Evolutionary conservation across 2,329 filamentous ascomycete genomes (phyloP), one percentile per base, ranked within the genome.

Genomic region (Tolypocladium endophyticum): DNA sequence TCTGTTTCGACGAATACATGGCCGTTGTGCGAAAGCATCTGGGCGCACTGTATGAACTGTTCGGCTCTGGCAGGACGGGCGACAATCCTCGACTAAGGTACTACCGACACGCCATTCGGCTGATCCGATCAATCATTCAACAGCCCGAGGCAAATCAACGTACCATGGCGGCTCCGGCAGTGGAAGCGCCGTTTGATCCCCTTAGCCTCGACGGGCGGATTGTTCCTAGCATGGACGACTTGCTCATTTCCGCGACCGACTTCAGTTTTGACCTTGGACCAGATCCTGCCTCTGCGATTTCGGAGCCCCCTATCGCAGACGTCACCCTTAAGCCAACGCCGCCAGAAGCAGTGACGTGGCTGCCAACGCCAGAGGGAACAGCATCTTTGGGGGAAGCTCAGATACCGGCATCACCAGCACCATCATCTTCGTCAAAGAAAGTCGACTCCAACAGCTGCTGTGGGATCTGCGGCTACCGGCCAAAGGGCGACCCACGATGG

Each of bases 401-500:
- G 33, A 28, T 33, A 30, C 20, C 52, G n/a, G 52, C 52, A 12
- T 59, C 58, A 2, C 30, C 36, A 1, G 50, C 58, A 8, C 5
- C 38, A 8, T 53, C 38, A 8, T 18, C 6, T 5, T n/a, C 52
- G 50, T 36, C 47, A 7, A 55, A 43, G 16, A 58, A 77, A 61
- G 61, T 73, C 1, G 78, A 80, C 61, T 75, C 79, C 0, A 68
- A 76, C 55, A 73, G 75, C 56, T 74, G 74, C 62, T 84, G 81
- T 64, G 76, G 79, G 28, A 70, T 81, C 23, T 84, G 81, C 61
- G 79, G 77, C 3, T 84, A 84, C 69, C 74, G 79, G 12, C 81
- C 81, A 1, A 81, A 79, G 62, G 81, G 81, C 4, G 76, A 81
- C 56, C 80, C 81, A n/a, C 75, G 78, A 60, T 84, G 81, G 81